Conservation (phyloP, 257 asterid genomes). For the Ligustrum vulgare region DNA sequence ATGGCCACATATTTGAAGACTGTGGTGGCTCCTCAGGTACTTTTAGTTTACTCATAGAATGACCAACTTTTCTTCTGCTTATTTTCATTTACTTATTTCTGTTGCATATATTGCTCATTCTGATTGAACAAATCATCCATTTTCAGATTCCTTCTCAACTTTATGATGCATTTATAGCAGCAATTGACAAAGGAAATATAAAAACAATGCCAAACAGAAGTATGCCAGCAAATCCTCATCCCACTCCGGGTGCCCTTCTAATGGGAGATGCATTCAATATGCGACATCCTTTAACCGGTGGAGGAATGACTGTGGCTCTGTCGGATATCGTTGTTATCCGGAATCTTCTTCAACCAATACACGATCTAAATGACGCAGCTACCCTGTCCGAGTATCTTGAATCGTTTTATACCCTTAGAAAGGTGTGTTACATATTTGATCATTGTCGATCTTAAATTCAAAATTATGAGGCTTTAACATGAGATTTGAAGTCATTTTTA, state of each 20-base stretch:
- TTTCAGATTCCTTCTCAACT: constrained; percentile 36
- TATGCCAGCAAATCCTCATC: constrained; percentile 47
- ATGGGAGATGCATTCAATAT: constrained; percentile 46
- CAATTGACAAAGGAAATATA: constrained; percentile 34
- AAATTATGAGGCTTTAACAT: not conserved
- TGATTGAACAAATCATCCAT: not conserved
- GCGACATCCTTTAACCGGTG: constrained; percentile 47
- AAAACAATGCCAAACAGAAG: constrained; percentile 42
- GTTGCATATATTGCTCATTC: not conserved
- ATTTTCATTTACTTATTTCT: not conserved
- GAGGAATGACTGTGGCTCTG: constrained; percentile 47
- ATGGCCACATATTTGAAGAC: constrained; percentile 33
- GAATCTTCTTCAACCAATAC: constrained; percentile 34
- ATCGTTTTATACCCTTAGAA: constrained; percentile 36
- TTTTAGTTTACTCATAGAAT: not conserved
- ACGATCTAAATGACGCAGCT: constrained; percentile 23
- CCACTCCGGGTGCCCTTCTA: constrained; percentile 39
- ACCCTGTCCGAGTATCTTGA: constrained; percentile 31
- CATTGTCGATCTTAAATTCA: not conserved
- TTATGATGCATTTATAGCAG: constrained; percentile 28
- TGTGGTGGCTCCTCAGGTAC: constrained; percentile 39
- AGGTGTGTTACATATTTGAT: constrained; percentile 19
- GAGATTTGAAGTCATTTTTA: not conserved
- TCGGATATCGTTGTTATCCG: constrained; percentile 37
- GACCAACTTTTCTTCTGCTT: not conserved